These are phyloP conservation scores for Metschnikowia hibisci DNA, from an alignment of 805 yeast species.

Conservation along the genomic window DNA sequence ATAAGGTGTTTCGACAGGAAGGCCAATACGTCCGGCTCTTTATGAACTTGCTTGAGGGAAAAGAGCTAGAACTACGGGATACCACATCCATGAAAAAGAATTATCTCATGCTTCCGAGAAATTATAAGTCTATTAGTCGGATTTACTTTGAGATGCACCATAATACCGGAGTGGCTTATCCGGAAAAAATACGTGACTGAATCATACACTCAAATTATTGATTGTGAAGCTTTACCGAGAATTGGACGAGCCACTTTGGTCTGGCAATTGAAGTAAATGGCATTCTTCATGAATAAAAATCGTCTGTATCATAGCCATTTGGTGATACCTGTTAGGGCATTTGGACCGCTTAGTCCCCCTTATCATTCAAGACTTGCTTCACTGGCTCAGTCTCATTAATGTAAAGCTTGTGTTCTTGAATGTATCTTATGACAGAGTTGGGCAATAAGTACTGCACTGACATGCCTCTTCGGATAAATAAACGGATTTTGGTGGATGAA, in stretches of 20 bases:
- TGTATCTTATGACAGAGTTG: constrained; percentile 89
- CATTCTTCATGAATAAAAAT: no score
- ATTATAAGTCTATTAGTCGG: constrained; percentile 3
- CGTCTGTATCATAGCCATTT: no score
- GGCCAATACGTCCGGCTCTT: constrained; percentile 15
- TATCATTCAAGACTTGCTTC: constrained; percentile 63
- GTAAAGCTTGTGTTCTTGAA: constrained; percentile 87
- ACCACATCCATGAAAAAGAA: constrained; percentile 14
- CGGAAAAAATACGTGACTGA: background rate
- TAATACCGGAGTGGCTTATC: background rate
- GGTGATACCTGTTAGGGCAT: no score
- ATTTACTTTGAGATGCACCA: background rate
- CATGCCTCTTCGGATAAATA: constrained; percentile 93
- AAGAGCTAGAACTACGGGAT: constrained; percentile 11
- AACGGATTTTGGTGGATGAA: constrained; percentile 87
- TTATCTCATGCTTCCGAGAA: constrained; percentile 18
- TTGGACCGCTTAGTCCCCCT: constrained; percentile 18
- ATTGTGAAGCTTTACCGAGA: no score
- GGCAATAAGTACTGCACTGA: constrained; percentile 93
- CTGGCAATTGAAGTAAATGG: no score
- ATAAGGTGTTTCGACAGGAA: constrained; percentile 15
- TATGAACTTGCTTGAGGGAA: constrained; percentile 15
- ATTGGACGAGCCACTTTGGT: no score
- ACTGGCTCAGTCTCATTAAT: constrained; percentile 89
- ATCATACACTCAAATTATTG: no score